Percentiles rank a stretch among this genome's conserved stretches.
These are phyloP conservation scores for Periconia sp. DNA, from an alignment of 2,329 filamentous ascomycete genomes.

Conservation along the genomic window DNA sequence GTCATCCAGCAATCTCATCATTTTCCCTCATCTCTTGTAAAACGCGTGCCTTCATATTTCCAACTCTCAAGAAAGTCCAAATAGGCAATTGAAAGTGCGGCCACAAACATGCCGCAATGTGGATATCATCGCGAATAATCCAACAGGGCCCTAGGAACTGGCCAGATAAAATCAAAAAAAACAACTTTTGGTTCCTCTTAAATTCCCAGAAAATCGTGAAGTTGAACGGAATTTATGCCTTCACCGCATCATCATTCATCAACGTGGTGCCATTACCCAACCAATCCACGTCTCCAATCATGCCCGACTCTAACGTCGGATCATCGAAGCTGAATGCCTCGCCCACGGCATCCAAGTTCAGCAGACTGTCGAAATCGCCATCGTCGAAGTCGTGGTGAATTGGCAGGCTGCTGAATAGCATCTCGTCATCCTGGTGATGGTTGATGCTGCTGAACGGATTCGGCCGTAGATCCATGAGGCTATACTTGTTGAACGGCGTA, in stretches of 20 bases:
- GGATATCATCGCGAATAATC: too few species aligned
- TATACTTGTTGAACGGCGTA: conserved; percentile 27
- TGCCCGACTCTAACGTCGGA: conserved; percentile 20
- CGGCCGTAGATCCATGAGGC: conserved; percentile 18
- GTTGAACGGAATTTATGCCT: too few species aligned
- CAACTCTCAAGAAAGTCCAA: too few species aligned
- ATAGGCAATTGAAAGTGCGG: too few species aligned
- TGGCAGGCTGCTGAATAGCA: conserved; percentile 41
- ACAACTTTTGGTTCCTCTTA: not conserved
- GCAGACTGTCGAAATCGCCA: conserved; percentile 46
- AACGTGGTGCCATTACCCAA: conserved; percentile 9
- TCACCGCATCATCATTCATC: conserved; percentile 10
- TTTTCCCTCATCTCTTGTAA: too few species aligned
- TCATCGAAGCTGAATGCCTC: conserved; percentile 46
- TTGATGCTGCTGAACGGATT: conserved; percentile 33
- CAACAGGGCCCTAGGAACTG: too few species aligned
- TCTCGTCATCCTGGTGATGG: conserved; percentile 42
- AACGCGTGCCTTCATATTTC: too few species aligned
- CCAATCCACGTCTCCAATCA: conserved; percentile 27
- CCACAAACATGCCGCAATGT: conserved; percentile 1
- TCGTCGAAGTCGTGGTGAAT: conserved; percentile 48
- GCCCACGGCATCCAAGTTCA: conserved; percentile 49
- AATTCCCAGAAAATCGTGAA: not conserved
- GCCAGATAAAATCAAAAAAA: too few species aligned
- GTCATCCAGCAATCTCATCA: too few species aligned